Evolutionary conservation across 1,139 yeast genomes (phyloP).

Genomic region (Yamadazyma sp.): DNA sequence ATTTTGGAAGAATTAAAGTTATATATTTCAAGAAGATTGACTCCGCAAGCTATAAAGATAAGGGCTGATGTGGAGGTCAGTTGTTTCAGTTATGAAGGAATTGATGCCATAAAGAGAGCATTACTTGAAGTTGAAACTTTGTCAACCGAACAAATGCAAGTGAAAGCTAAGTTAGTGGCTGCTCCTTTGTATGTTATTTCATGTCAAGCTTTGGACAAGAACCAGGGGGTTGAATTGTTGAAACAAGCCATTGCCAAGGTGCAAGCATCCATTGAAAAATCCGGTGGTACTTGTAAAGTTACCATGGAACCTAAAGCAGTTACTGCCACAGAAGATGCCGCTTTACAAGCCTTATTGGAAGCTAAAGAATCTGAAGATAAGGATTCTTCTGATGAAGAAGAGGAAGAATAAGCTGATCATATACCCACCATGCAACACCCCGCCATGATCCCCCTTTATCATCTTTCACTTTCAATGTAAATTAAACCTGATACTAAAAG

Average conservation of each 20-base stretch:
- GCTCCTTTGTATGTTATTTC: conserved; percentile 96
- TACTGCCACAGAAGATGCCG: conserved; percentile 97
- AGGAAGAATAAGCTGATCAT: conserved; percentile 32
- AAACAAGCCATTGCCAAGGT: conserved; percentile 79
- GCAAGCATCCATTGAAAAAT: conserved; percentile 61
- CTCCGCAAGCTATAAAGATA: conserved; percentile 97
- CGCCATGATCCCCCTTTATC: not conserved
- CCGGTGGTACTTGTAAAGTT: conserved; percentile 87
- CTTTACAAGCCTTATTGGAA: conserved; percentile 86
- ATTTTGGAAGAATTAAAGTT: conserved; percentile 77
- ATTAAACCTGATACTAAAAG: conserved; percentile 1
- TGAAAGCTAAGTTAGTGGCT: conserved; percentile 93
- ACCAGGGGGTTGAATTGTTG: conserved; percentile 77
- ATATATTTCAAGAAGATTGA: conserved; percentile 88
- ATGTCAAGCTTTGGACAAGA: conserved; percentile 89
- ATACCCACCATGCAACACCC: not conserved
- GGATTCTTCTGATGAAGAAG: conserved; percentile 46
- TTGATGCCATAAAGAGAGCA: conserved; percentile 92
- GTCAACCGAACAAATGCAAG: conserved; percentile 79
- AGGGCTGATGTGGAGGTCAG: conserved; percentile 98
- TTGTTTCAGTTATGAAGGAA: conserved; percentile 96
- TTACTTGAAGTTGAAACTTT: conserved; percentile 82
- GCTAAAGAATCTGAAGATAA: conserved; percentile 50
- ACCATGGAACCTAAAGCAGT: conserved; percentile 99
- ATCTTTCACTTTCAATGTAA: not conserved